phyloP scores from a whole-genome alignment of 73 alveolate genomes.

The Paraurostyla sp. region DNA sequence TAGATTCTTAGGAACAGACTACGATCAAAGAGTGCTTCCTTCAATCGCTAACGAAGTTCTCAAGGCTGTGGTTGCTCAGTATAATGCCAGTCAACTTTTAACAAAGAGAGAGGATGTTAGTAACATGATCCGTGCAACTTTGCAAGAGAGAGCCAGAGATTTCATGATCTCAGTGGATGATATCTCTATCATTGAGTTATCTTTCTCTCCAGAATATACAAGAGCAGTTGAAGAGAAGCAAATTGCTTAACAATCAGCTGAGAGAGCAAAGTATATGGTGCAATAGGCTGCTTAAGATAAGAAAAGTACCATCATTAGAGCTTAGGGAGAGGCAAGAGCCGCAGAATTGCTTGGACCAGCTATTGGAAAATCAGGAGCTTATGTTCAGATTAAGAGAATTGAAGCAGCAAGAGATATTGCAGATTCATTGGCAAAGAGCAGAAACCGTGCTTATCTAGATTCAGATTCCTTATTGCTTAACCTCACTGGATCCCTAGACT shows the following conservation, averaged over 20 bases:
- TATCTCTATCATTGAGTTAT: constrained; percentile 93
- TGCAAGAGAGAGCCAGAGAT: constrained; percentile 88
- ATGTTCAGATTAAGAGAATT: constrained; percentile 89
- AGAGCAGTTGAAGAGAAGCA: constrained; percentile 95
- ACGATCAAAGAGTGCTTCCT: constrained; percentile 97
- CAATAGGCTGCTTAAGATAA: constrained; percentile 94
- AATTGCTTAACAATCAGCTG: constrained; percentile 98
- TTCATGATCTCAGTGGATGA: constrained; percentile 93
- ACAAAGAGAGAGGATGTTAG: constrained; percentile 94
- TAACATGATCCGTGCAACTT: constrained; percentile 78
- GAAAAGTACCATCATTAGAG: constrained; percentile 91
- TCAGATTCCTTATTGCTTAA: constrained; percentile 82
- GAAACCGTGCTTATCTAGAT: constrained; percentile 87
- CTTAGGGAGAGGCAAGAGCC: constrained; percentile 95
- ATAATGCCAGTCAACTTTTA: constrained; percentile 87
- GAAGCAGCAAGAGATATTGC: constrained; percentile 93
- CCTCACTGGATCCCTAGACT: constrained; percentile 64
- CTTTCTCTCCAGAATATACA: constrained; percentile 84
- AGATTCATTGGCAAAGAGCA: constrained; percentile 78
- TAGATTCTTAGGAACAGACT: constrained; percentile 90
- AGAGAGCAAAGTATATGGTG: constrained; percentile 94
- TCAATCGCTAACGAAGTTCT: constrained; percentile 95
- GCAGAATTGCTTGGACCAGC: constrained; percentile 88
- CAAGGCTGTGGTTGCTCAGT: constrained; percentile 92
- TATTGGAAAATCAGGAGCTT: constrained; percentile 87